Percentiles rank a stretch among this genome's conserved stretches.
phyloP scores from a whole-genome alignment of 2,329 filamentous ascomycete genomes.

The Aureobasidium musti region DNA sequence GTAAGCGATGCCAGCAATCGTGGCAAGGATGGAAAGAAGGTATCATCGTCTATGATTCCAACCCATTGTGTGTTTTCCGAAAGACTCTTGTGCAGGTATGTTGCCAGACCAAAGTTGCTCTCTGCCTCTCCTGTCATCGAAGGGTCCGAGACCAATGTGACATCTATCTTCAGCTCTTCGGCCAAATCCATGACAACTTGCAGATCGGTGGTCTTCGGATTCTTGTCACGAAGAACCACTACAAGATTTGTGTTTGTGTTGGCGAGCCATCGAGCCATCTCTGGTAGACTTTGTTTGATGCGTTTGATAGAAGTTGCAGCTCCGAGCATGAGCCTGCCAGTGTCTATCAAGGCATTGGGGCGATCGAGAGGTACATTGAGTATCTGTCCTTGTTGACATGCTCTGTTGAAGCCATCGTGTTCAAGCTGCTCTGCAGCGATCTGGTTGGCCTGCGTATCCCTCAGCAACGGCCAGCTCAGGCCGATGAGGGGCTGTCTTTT shows the following conservation, averaged over 20 bases:
- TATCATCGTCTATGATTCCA: conserved; percentile 39
- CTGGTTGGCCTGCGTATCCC: too few species aligned
- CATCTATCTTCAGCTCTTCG: background rate
- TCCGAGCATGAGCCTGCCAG: background rate
- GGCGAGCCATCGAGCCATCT: background rate
- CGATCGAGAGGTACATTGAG: too few species aligned
- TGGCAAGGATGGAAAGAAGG: conserved; percentile 37
- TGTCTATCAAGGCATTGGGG: background rate
- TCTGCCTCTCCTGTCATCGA: background rate
- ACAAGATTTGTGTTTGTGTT: background rate
- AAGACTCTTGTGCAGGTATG: conserved; percentile 28
- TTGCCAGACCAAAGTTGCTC: background rate
- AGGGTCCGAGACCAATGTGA: background rate
- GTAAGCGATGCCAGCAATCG: conserved; percentile 33
- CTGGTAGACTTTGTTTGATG: background rate
- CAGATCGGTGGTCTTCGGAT: background rate
- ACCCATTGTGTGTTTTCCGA: conserved; percentile 35
- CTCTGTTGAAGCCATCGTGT: too few species aligned
- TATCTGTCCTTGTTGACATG: too few species aligned
- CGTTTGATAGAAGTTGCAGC: background rate
- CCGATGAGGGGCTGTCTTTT: conserved; percentile 21
- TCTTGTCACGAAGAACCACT: background rate
- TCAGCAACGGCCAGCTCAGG: conserved; percentile 29
- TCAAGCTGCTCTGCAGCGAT: too few species aligned
- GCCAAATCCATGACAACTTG: background rate